Evolutionary conservation across 768 basidiomycete genomes (phyloP).

Genomic region (Suillus lakei): DNA sequence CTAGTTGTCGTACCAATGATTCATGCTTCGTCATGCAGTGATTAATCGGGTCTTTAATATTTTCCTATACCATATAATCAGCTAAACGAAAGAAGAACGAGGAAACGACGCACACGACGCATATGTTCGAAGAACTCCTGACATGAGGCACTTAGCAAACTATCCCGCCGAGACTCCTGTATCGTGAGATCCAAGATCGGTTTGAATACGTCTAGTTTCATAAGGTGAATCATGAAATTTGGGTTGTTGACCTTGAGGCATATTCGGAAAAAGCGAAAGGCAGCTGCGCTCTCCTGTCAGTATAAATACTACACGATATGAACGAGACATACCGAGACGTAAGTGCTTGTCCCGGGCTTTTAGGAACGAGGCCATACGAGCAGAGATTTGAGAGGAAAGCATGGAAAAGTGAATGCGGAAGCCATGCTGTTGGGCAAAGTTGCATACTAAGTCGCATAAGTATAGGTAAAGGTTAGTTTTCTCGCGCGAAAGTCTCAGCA

Average conservation of each 20-base stretch:
- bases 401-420: constrained; percentile 93
- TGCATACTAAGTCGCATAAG: constrained; percentile 89
- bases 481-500: constrained; percentile 67
- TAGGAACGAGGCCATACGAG: constrained; percentile 77
- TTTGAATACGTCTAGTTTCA: constrained; percentile 83
- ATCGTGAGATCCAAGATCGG: constrained; percentile 86
- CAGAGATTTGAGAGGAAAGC: constrained; percentile 77
- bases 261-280: constrained; percentile 90
- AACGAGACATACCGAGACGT: constrained; percentile 67
- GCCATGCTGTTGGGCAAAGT: constrained; percentile 85
- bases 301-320: not conserved
- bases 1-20: constrained; percentile 64
- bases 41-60: constrained; percentile 83
- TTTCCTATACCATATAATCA: constrained; percentile 60
- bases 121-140: constrained; percentile 95
- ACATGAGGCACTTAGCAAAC: constrained; percentile 92
- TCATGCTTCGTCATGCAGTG: constrained; percentile 84
- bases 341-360: constrained; percentile 89
- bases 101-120: constrained; percentile 64
- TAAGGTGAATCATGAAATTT: constrained; percentile 73
- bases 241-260: constrained; percentile 83
- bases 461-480: constrained; percentile 85
- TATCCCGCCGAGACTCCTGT: constrained; percentile 85
- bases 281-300: constrained; percentile 55
- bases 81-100: constrained; percentile 6